These are phyloP conservation scores for Sclerotinia borealis DNA, from an alignment of 2,329 filamentous ascomycete genomes.

Conservation along the genomic window DNA sequence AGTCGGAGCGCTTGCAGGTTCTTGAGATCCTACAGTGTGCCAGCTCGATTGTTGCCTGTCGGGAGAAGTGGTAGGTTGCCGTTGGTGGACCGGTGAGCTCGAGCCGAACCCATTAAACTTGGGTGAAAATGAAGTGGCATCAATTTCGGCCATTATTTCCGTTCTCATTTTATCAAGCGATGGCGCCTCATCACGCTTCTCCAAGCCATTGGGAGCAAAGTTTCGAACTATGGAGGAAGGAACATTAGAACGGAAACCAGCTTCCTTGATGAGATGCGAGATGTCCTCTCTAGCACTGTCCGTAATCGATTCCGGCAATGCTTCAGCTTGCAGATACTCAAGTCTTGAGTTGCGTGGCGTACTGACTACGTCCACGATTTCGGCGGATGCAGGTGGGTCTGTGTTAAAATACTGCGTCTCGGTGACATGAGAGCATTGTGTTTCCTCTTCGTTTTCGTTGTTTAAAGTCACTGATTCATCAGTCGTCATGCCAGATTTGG, in stretches of 20 bases:
- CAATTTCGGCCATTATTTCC: conserved; percentile 22
- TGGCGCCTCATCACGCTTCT: conserved; percentile 23
- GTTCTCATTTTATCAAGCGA: conserved; percentile 22
- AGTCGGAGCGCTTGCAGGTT: conserved; percentile 1
- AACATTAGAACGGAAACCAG: conserved; percentile 42
- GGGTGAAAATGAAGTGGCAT: conserved; percentile 25
- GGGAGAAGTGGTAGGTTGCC: conserved; percentile 2
- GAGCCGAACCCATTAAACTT: conserved; percentile 31
- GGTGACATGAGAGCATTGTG: conserved; percentile 26
- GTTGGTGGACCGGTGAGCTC: conserved; percentile 16
- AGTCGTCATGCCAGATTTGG: conserved; percentile 1
- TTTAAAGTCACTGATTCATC: conserved; percentile 7
- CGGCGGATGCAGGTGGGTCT: not conserved
- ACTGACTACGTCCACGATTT: not conserved
- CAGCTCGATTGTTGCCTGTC: conserved; percentile 22
- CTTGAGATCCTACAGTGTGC: conserved; percentile 19
- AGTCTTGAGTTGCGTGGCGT: not conserved
- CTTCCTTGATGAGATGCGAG: conserved; percentile 41
- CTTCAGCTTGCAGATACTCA: conserved; percentile 24
- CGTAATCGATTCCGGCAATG: conserved; percentile 19
- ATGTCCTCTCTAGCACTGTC: conserved; percentile 35
- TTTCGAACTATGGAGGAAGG: conserved; percentile 35
- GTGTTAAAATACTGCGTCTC: conserved; percentile 25
- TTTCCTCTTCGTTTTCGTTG: conserved; percentile 14
- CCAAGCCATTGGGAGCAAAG: conserved; percentile 24